Base-by-base conservation (phyloP, 2,329 filamentous ascomycete species). In the Acrocalymma vagum region DNA sequence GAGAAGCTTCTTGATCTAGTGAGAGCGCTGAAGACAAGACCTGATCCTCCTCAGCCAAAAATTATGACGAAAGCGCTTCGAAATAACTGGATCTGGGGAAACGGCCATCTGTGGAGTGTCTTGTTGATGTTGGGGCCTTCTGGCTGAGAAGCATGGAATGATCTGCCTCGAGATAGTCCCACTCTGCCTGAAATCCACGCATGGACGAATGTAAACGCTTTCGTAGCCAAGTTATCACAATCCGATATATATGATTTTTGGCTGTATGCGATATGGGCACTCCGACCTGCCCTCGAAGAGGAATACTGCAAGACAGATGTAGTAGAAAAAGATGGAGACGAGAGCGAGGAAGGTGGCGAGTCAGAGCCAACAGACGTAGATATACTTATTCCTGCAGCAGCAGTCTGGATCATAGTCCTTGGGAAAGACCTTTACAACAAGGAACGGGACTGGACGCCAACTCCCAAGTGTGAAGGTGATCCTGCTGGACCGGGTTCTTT, bases 181-280 rank as follows among this genome's bases (percentile, higher is more conserved):
- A n/a, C n/a, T n/a, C n/a, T n/a, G n/a, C n/a, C n/a, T 3, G 66
- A 70, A 33, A 47, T 56, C 11, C 42, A 56, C 26, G 62, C 62
- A 3, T 68, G 58, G 59, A 39, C 63, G 3, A 69, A 67, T 17
- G 38, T 60, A 17, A 65, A 70, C 29, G 56, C 51, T 42, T 67
- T 69, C 50, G 53, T 54, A 15, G 65, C 64, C 3, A 38, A 42
- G 3, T 16, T 67, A 1, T 58, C 58, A 1, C 29, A 39, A 11
- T 43, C 48, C 9, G 41, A 42, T 0, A 7, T 65, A 1, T 13
- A 26, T 0, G 55, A 61, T 24, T 37, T 50, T 15, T 58, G 51
- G 25, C 23, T 63, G 20, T 65, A 50, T 28, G 54, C 53, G n/a
- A 58, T 68, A 18, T 69, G 55, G 53, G 48, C 47, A 3, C 41